These are phyloP conservation scores for Schwanniomyces pseudopolymorphus DNA, from an alignment of 805 yeast genomes.

Conservation along the genomic window DNA sequence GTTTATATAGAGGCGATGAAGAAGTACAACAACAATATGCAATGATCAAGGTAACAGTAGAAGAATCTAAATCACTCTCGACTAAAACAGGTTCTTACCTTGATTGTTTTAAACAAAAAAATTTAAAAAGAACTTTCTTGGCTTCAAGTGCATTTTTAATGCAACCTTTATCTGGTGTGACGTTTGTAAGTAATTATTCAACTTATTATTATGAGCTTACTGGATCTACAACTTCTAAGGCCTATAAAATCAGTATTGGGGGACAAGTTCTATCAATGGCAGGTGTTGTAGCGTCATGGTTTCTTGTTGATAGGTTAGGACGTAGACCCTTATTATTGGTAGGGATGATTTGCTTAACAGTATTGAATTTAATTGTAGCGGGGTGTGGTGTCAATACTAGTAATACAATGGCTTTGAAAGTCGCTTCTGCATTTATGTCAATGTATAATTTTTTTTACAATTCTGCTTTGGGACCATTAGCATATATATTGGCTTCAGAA, in stretches of 20 bases:
- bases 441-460: constrained; percentile 27
- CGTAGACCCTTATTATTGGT: constrained; percentile 24
- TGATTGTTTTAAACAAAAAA: constrained; percentile 42
- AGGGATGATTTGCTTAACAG: constrained; percentile 20
- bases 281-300: constrained; percentile 22
- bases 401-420: constrained; percentile 22
- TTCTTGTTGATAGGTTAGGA: constrained; percentile 21
- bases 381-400: constrained; percentile 16
- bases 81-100: constrained; percentile 18
- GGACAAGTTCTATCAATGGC: constrained; percentile 20
- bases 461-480: constrained; percentile 37
- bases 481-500: constrained; percentile 34
- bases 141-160: constrained; percentile 25
- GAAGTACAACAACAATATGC: constrained; percentile 19
- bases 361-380: constrained; percentile 23
- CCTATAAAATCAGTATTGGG: constrained; percentile 18
- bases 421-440: constrained; percentile 16
- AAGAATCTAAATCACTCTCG: constrained; percentile 1
- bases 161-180: constrained; percentile 26
- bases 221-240: not conserved
- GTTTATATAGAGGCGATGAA: constrained; percentile 10
- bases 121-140: constrained; percentile 42
- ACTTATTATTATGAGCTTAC: constrained; percentile 22
- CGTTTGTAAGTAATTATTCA: constrained; percentile 23
- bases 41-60: constrained; percentile 25